Conservation (phyloP, 225 moss, liverwort and hornwort genomes). For the Bryum argenteum region DNA sequence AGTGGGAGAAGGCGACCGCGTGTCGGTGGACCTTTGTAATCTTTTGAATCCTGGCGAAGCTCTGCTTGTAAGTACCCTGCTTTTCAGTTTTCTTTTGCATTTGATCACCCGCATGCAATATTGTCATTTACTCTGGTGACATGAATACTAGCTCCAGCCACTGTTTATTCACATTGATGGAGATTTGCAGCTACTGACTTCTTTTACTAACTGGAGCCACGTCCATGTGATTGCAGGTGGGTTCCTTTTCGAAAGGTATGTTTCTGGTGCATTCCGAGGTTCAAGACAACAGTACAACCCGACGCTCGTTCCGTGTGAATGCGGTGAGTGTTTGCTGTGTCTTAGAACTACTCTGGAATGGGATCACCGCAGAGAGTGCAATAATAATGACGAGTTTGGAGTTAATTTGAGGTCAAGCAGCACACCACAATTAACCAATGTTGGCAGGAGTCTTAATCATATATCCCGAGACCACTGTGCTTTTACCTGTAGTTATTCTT, state of each 20-base stretch:
- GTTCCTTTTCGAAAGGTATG: slow-evolving; percentile 83
- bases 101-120: not conserved
- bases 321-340: slow-evolving; percentile 55
- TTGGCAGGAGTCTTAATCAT: not conserved
- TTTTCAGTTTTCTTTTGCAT: not conserved
- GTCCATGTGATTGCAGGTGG: slow-evolving; percentile 49
- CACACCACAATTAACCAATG: not conserved
- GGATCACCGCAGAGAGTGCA: too few relatives aligned
- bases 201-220: not conserved
- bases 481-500: not conserved
- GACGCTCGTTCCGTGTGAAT: slow-evolving; percentile 92
- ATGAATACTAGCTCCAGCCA: not conserved
- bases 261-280: slow-evolving; percentile 91
- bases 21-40: slow-evolving; percentile 91
- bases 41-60: slow-evolving; percentile 85
- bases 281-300: slow-evolving; percentile 60
- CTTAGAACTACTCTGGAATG: too few relatives aligned
- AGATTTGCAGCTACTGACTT: not conserved
- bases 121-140: not conserved
- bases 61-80: slow-evolving; percentile 58
- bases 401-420: too few relatives aligned
- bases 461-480: not conserved
- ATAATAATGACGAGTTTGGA: too few relatives aligned
- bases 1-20: slow-evolving; percentile 84
- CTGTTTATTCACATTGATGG: too few relatives aligned